A percentile compares a stretch with the other conserved stretches of the same genome.
Conservation (phyloP, 2,329 filamentous ascomycete genomes). For the Cordyceps farinosa region DNA sequence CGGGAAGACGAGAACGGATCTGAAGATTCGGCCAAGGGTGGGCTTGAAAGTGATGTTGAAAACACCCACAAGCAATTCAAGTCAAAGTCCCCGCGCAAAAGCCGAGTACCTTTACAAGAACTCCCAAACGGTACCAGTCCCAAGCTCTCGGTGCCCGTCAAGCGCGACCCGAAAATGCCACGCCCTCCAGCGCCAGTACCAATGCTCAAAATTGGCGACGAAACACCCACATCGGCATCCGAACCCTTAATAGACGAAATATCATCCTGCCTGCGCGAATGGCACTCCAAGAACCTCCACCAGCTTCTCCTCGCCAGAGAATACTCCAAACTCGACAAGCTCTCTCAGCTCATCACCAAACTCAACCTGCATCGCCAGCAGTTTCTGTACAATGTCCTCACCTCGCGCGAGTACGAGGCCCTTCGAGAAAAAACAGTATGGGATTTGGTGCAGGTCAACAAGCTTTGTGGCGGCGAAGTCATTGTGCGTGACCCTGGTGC, state of each 20-base stretch:
- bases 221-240: slow-evolving; percentile 82
- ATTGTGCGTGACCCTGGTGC: slow-evolving; percentile 88
- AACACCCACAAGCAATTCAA: slow-evolving; percentile 29
- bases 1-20: slow-evolving; percentile 32
- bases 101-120: slow-evolving; percentile 33
- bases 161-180: slow-evolving; percentile 62
- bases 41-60: slow-evolving; percentile 39
- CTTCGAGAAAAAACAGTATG: slow-evolving; percentile 89
- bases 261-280: slow-evolving; percentile 91
- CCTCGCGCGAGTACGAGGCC: slow-evolving; percentile 73
- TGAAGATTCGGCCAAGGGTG: slow-evolving; percentile 53
- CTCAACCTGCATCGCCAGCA: slow-evolving; percentile 84
- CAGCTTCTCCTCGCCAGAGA: slow-evolving; percentile 79
- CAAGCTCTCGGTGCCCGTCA: slow-evolving; percentile 45
- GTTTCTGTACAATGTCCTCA: slow-evolving; percentile 90
- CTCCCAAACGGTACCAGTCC: slow-evolving; percentile 39
- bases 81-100: slow-evolving; percentile 23
- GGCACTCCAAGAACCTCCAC: slow-evolving; percentile 96
- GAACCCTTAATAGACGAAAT: slow-evolving; percentile 97
- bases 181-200: slow-evolving; percentile 90
- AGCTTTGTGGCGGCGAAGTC: slow-evolving; percentile 86
- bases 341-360: slow-evolving; percentile 75
- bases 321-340: slow-evolving; percentile 75
- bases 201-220: slow-evolving; percentile 96
- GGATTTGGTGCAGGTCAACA: slow-evolving; percentile 92